phyloP scores from a whole-genome alignment of 2,329 filamentous ascomycete genomes.

The Tolypocladium capitatum region DNA sequence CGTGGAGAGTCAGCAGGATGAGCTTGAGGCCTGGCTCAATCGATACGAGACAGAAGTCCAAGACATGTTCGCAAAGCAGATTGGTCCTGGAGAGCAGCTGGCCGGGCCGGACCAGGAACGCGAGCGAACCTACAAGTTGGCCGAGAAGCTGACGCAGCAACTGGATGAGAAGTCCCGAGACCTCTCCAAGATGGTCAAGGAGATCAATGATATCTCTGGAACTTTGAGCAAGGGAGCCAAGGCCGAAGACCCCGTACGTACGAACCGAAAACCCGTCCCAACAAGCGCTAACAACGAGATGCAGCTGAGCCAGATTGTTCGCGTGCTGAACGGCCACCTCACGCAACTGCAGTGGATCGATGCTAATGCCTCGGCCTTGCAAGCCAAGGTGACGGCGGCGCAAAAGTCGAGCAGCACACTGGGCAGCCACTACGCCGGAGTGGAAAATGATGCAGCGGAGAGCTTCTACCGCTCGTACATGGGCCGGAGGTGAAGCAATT shows the following conservation, averaged over 20 bases:
- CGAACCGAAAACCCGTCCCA: conserved; percentile 8
- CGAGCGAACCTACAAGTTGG: conserved; percentile 89
- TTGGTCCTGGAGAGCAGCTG: conserved; percentile 61
- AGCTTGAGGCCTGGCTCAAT: conserved; percentile 77
- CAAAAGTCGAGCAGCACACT: conserved; percentile 63
- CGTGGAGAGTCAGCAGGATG: conserved; percentile 87
- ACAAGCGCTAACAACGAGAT: conserved; percentile 11
- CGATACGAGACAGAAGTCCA: conserved; percentile 88
- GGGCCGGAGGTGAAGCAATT: conserved; percentile 45
- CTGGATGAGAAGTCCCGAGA: conserved; percentile 91
- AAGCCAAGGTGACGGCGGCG: conserved; percentile 68
- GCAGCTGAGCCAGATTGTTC: conserved; percentile 86
- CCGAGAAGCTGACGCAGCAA: conserved; percentile 81
- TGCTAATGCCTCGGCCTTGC: conserved; percentile 64
- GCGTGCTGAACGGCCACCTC: conserved; percentile 86
- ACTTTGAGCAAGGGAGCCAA: conserved; percentile 81
- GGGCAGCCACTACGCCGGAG: conserved; percentile 41
- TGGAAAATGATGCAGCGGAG: conserved; percentile 62
- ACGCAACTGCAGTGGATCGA: conserved; percentile 90
- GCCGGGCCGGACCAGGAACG: conserved; percentile 89
- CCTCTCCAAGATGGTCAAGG: conserved; percentile 90
- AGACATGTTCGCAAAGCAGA: conserved; percentile 68
- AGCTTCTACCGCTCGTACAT: conserved; percentile 87
- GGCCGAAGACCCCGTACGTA: conserved; percentile 70
- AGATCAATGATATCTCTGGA: conserved; percentile 88